Evolutionary conservation across 495 filamentous ascomycete genomes (phyloP).

Genomic region (Penicillium bialowiezense): DNA sequence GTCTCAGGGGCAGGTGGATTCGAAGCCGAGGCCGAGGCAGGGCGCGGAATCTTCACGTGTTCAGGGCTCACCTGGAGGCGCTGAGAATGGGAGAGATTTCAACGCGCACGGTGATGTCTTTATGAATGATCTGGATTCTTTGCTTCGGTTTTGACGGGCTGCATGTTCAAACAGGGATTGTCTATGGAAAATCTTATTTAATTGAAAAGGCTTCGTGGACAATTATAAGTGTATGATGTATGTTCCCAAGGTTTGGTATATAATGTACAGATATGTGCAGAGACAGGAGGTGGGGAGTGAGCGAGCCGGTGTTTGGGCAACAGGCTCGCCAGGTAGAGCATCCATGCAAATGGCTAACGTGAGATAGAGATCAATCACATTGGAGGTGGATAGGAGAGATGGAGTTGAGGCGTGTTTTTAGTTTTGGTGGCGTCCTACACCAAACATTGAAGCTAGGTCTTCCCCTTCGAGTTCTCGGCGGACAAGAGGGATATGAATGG

Average conservation of each 20-base stretch:
- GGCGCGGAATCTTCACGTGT: neutral
- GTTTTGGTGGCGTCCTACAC: too few species aligned
- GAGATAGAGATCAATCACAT: too few species aligned
- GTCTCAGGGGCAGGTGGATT: neutral
- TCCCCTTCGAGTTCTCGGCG: too few species aligned
- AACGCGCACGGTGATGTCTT: neutral
- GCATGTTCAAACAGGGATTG: too few species aligned
- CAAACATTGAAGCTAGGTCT: too few species aligned
- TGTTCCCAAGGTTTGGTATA: too few species aligned
- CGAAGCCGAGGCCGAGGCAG: neutral
- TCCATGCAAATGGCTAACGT: conserved; percentile 21
- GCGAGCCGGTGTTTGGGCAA: conserved; percentile 11
- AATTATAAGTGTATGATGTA: too few species aligned
- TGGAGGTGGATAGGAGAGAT: too few species aligned
- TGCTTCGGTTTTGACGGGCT: conserved; percentile 11
- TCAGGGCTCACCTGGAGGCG: neutral
- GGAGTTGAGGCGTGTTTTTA: neutral
- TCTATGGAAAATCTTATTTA: too few species aligned
- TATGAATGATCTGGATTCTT: conserved; percentile 11
- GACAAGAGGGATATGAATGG: conserved; percentile 25
- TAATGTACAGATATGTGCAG: neutral
- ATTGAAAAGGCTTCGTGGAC: neutral
- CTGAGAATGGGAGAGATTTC: neutral
- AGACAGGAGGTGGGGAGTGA: too few species aligned
- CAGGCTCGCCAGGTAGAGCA: conserved; percentile 14